Percentiles rank a stretch among this genome's conserved stretches.
These are phyloP conservation scores for Sordariomycetes sp. DNA, from an alignment of 2,329 filamentous ascomycete species.

Conservation along the genomic window DNA sequence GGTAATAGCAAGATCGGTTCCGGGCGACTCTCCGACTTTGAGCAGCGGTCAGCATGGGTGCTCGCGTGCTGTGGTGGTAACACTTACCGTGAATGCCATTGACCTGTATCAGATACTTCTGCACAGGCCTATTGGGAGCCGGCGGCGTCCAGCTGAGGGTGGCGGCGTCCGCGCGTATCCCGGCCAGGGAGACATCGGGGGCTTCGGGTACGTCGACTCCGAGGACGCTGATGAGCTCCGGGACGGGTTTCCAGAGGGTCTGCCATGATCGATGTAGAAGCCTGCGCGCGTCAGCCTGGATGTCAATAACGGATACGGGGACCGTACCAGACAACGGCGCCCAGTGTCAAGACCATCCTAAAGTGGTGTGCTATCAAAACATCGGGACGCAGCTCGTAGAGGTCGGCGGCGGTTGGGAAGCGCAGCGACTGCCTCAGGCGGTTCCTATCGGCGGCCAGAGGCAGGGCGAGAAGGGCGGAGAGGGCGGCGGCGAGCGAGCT, in stretches of 20 bases:
- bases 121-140: constrained; percentile 54
- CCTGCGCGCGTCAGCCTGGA: constrained; percentile 36
- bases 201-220: constrained; percentile 89
- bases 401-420: constrained; percentile 17
- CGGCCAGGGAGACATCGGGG: constrained; percentile 82
- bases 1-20: constrained; percentile 54
- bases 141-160: constrained; percentile 86
- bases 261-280: constrained; percentile 78
- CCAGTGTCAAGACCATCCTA: constrained; percentile 45
- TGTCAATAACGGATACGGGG: neutral
- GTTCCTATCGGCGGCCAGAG: constrained; percentile 22
- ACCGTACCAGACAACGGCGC: constrained; percentile 44
- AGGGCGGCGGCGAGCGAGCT: constrained; percentile 17
- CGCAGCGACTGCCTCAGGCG: constrained; percentile 16
- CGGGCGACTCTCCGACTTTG: constrained; percentile 69
- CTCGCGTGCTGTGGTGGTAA: neutral
- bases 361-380: constrained; percentile 37
- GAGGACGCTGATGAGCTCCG: constrained; percentile 81
- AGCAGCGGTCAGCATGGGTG: neutral
- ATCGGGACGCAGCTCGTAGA: constrained; percentile 34
- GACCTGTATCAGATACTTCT: constrained; percentile 85
- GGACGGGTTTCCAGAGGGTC: constrained; percentile 83
- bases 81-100: constrained; percentile 80
- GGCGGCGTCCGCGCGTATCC: constrained; percentile 78
- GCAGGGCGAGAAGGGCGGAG: constrained; percentile 19